Conservation (phyloP, 176 grass and related monocot genomes). For the Puccinellia tenuiflora region DNA sequence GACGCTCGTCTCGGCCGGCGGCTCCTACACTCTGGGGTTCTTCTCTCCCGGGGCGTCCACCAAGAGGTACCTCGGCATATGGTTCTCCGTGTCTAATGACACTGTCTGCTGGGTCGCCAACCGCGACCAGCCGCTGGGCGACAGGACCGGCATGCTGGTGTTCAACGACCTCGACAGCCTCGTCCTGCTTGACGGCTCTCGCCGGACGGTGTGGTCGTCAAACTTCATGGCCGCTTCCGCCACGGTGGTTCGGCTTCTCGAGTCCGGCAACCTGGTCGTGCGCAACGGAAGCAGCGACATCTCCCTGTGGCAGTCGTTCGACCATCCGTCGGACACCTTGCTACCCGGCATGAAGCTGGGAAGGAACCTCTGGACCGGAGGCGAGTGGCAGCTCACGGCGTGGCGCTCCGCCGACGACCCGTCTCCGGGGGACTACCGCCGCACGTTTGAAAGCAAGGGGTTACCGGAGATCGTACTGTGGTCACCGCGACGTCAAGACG, state of each 20-base stretch:
- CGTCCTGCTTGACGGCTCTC: background rate
- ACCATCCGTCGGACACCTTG: constrained; percentile 22
- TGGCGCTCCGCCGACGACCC: constrained; percentile 30
- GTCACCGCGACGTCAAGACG: background rate
- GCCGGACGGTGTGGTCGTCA: background rate
- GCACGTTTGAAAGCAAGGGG: background rate
- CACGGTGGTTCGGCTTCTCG: background rate
- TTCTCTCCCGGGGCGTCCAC: background rate
- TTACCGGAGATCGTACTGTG: background rate
- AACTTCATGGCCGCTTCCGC: background rate
- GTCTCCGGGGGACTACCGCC: constrained; percentile 21
- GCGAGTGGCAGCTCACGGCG: constrained; percentile 32
- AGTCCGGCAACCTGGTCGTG: constrained; percentile 10
- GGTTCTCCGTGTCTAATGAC: constrained; percentile 11
- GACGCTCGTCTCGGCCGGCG: background rate
- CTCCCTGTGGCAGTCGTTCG: constrained; percentile 13
- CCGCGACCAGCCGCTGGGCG: background rate
- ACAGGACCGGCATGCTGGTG: constrained; percentile 4
- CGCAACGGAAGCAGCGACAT: background rate
- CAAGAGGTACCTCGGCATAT: constrained; percentile 24
- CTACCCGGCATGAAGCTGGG: constrained; percentile 27
- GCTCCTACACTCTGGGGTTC: constrained; percentile 27
- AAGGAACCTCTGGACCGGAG: constrained; percentile 21
- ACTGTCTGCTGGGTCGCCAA: constrained; percentile 21
- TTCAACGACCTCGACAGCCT: background rate